phyloP scores from a whole-genome alignment of 2,329 filamentous ascomycete genomes.

The Colletotrichum ledebouriae region DNA sequence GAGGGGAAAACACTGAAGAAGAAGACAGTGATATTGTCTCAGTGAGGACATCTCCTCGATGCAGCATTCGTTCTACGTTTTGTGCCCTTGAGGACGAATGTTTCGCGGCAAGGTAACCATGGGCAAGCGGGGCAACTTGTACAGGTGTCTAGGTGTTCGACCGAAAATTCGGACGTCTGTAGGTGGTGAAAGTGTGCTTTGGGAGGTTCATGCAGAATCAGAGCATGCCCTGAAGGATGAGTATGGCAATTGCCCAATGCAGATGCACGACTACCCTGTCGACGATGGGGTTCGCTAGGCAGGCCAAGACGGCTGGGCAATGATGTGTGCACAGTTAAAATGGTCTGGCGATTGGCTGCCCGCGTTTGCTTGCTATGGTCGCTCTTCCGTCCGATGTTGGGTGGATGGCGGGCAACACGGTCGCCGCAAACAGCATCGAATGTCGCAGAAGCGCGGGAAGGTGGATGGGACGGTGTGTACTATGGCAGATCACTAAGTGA shows the following conservation, averaged over 20 bases:
- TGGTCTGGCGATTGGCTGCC: neutral
- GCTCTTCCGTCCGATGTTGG: slow-evolving; percentile 11
- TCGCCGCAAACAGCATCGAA: slow-evolving; percentile 26
- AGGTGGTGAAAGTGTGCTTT: slow-evolving; percentile 1
- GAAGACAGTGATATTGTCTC: neutral
- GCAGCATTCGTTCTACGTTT: too few relatives aligned
- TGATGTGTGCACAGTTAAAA: neutral
- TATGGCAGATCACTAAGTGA: too few relatives aligned
- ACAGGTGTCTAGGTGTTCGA: neutral
- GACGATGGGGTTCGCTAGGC: neutral
- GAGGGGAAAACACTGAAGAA: neutral
- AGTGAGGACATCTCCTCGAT: neutral
- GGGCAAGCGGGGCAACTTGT: neutral
- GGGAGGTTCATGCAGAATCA: slow-evolving; percentile 20
- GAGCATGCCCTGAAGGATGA: slow-evolving; percentile 1
- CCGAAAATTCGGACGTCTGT: slow-evolving; percentile 9
- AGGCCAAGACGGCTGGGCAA: slow-evolving; percentile 12
- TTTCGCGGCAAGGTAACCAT: neutral
- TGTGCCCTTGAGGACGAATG: too few relatives aligned
- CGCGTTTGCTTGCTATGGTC: slow-evolving; percentile 1
- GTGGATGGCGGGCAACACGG: neutral
- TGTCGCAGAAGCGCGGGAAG: neutral
- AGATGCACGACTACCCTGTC: neutral
- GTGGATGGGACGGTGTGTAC: neutral
- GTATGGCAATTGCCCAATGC: neutral